phyloP scores from a whole-genome alignment of 2,329 filamentous ascomycete genomes.

The Pseudomassariella vexata region DNA sequence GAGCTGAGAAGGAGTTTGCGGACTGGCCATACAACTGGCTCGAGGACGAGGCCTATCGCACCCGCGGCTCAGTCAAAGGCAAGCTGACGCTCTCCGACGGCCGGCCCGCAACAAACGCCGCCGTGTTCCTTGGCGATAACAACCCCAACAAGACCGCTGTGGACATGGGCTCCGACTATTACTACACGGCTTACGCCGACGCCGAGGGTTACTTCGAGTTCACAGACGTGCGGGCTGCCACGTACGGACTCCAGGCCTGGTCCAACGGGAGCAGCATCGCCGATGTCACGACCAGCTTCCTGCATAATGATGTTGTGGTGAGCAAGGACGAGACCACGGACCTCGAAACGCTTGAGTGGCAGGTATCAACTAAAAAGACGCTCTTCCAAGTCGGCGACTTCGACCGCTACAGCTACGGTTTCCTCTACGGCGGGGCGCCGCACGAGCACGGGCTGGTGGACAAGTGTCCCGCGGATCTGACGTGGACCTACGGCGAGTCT shows the following conservation, averaged over 20 bases:
- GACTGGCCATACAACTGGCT: constrained; percentile 46
- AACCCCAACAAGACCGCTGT: constrained; percentile 36
- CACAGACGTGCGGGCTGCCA: constrained; percentile 33
- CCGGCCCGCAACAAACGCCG: constrained; percentile 38
- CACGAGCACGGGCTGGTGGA: constrained; percentile 38
- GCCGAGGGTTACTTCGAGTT: constrained; percentile 35
- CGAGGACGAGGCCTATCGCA: constrained; percentile 37
- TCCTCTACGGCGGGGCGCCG: constrained; percentile 34
- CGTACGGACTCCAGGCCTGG: constrained; percentile 45
- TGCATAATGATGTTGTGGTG: constrained; percentile 33
- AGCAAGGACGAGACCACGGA: constrained; percentile 24
- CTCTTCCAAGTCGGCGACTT: constrained; percentile 45
- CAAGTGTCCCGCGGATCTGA: constrained; percentile 37
- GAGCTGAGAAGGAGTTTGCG: constrained; percentile 32
- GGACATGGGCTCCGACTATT: constrained; percentile 41
- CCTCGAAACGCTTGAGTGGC: constrained; percentile 35
- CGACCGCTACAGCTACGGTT: constrained; percentile 38
- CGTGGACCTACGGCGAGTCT: constrained; percentile 33
- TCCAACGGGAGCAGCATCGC: constrained; percentile 36
- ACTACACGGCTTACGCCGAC: constrained; percentile 42
- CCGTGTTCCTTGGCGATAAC: constrained; percentile 44
- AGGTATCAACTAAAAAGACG: constrained; percentile 26
- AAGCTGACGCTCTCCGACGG: constrained; percentile 39
- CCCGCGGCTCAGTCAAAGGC: constrained; percentile 40
- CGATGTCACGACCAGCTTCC: constrained; percentile 38